Conservation (phyloP, 768 basidiomycete genomes). For the Tulasnella sp. region DNA sequence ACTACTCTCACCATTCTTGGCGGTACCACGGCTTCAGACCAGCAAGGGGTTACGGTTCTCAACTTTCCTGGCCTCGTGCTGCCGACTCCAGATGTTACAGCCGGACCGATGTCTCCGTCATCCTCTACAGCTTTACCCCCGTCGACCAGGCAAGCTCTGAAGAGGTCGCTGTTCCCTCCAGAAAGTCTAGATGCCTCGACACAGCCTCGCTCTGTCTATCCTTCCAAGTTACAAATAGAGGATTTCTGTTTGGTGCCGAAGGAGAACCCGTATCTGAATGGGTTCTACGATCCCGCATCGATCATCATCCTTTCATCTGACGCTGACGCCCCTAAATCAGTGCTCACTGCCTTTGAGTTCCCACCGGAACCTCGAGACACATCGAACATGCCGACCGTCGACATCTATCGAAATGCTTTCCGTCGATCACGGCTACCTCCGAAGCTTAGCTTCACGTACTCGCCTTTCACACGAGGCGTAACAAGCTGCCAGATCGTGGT, state of each 20-base stretch:
- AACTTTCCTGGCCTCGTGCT: constrained; percentile 58
- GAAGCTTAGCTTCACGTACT: not conserved
- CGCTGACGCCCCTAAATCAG: constrained; percentile 35
- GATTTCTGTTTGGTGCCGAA: constrained; percentile 72
- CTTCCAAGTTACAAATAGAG: constrained; percentile 39
- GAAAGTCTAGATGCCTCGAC: constrained; percentile 20
- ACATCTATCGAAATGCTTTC: constrained; percentile 22
- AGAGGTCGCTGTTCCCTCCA: constrained; percentile 40
- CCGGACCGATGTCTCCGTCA: constrained; percentile 18
- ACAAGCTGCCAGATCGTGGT: constrained; percentile 26
- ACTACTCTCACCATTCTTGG: constrained; percentile 68
- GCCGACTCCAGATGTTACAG: constrained; percentile 28
- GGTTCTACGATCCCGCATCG: constrained; percentile 54
- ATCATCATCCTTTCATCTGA: constrained; percentile 47
- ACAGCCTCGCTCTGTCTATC: constrained; percentile 46
- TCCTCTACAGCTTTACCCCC: constrained; percentile 19
- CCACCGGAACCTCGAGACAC: constrained; percentile 36
- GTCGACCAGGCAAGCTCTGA: constrained; percentile 49
- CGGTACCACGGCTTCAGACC: constrained; percentile 45
- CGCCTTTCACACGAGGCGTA: not conserved
- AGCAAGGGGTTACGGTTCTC: constrained; percentile 53
- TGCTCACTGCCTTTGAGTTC: constrained; percentile 54
- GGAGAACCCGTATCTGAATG: constrained; percentile 54
- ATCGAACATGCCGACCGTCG: constrained; percentile 19
- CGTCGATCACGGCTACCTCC: constrained; percentile 12